phyloP scores from a whole-genome alignment of 1,139 yeast species.

The Geotrichum phurueaensis region DNA sequence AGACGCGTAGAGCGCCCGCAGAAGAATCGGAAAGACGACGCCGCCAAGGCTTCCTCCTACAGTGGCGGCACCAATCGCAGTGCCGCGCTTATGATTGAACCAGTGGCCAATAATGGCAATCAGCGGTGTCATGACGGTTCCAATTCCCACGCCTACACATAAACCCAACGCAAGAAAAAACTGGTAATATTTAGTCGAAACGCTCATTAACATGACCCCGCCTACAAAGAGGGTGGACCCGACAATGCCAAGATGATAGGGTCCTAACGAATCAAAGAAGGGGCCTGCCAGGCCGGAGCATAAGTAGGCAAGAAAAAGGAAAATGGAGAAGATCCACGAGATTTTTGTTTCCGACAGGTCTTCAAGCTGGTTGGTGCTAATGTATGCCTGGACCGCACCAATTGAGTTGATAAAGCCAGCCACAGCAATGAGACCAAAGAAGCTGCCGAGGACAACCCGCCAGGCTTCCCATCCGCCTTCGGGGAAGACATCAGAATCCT shows the following conservation, averaged over 20 bases:
- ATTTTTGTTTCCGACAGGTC: constrained; percentile 44
- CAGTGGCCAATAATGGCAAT: constrained; percentile 59
- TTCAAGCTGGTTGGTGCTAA: constrained; percentile 50
- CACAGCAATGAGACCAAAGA: constrained; percentile 54
- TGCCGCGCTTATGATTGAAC: constrained; percentile 53
- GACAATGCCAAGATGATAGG: constrained; percentile 42
- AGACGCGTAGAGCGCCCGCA: constrained; percentile 45
- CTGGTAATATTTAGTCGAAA: constrained; percentile 48
- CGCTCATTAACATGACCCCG: constrained; percentile 54
- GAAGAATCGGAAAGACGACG: constrained; percentile 53
- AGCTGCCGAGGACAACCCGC: constrained; percentile 54
- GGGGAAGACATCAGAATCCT: constrained; percentile 30
- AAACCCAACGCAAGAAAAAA: constrained; percentile 55
- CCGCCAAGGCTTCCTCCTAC: constrained; percentile 72
- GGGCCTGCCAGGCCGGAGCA: constrained; percentile 57
- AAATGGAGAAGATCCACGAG: constrained; percentile 65
- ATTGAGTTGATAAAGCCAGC: constrained; percentile 63
- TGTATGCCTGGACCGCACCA: constrained; percentile 66
- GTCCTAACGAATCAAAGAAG: constrained; percentile 57
- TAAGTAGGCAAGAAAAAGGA: constrained; percentile 50
- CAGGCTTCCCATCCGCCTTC: constrained; percentile 57
- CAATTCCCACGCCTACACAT: constrained; percentile 52
- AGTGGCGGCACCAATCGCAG: constrained; percentile 57
- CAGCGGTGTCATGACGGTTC: constrained; percentile 53
- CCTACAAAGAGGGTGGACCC: constrained; percentile 45